Conservation (phyloP, 2,329 filamentous ascomycete species). For the Fusarium sp. region DNA sequence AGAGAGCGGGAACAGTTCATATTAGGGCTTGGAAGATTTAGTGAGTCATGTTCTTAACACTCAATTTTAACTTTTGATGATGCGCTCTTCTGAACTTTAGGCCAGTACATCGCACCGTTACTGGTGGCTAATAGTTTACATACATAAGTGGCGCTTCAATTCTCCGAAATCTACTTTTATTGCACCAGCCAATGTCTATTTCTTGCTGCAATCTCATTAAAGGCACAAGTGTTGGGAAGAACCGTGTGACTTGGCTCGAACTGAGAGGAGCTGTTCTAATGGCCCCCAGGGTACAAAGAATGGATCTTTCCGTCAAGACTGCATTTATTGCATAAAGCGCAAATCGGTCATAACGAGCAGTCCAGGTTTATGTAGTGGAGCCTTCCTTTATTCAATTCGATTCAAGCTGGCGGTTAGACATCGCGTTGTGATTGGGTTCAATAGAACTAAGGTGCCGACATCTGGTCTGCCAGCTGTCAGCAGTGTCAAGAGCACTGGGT, state of each 20-base stretch:
- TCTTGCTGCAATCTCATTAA: rapidly evolving
- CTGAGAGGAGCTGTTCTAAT: too few relatives aligned
- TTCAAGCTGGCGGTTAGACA: neutral
- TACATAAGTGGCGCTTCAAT: neutral
- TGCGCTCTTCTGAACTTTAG: neutral
- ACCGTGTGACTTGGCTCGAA: neutral
- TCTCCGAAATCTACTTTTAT: neutral
- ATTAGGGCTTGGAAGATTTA: neutral
- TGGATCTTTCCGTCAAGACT: neutral
- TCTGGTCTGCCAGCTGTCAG: neutral
- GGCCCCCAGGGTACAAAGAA: rapidly evolving
- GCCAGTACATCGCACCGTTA: neutral
- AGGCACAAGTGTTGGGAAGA: rapidly evolving
- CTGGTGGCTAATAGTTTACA: neutral
- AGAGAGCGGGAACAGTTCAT: neutral
- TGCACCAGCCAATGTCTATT: rapidly evolving
- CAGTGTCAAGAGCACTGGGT: neutral
- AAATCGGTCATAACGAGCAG: too few relatives aligned
- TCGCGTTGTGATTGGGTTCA: too few relatives aligned
- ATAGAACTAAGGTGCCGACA: too few relatives aligned
- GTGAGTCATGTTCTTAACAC: neutral
- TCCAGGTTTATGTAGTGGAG: too few relatives aligned
- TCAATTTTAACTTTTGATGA: neutral
- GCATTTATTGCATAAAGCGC: too few relatives aligned
- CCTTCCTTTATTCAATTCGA: neutral